phyloP scores from a whole-genome alignment of 495 filamentous ascomycete genomes.

The Daldinia grandis region DNA sequence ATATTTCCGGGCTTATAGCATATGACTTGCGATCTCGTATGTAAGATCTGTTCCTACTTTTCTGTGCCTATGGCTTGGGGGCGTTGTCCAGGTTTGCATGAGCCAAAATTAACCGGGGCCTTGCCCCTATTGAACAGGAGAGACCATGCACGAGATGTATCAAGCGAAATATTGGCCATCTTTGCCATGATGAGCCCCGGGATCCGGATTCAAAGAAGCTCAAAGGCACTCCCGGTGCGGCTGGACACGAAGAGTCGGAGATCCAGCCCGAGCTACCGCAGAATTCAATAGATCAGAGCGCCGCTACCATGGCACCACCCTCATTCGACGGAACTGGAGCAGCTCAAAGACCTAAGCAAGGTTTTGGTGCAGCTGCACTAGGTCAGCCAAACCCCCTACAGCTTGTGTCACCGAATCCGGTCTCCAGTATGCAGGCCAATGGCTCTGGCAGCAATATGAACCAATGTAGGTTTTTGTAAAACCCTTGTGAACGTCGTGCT shows the following conservation, averaged over 20 bases:
- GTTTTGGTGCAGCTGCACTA: slow-evolving; percentile 53
- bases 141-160: slow-evolving; percentile 97
- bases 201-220: slow-evolving; percentile 71
- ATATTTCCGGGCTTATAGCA: slow-evolving; percentile 69
- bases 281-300: slow-evolving; percentile 52
- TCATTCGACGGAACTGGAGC: slow-evolving; percentile 52
- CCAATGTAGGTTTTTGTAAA: slow-evolving; percentile 73
- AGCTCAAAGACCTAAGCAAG: slow-evolving; percentile 52
- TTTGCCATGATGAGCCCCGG: slow-evolving; percentile 97
- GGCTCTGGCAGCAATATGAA: slow-evolving; percentile 67
- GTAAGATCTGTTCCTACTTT: slow-evolving; percentile 60
- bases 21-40: slow-evolving; percentile 99
- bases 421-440: slow-evolving; percentile 62
- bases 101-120: slow-evolving; percentile 47
- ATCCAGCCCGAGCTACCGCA: slow-evolving; percentile 52
- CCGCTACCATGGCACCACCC: slow-evolving; percentile 53
- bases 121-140: slow-evolving; percentile 68
- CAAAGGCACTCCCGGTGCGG: slow-evolving; percentile 71
- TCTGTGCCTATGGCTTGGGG: slow-evolving; percentile 54
- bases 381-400: slow-evolving; percentile 58
- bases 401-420: slow-evolving; percentile 64
- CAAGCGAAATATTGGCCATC: slow-evolving; percentile 97
- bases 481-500: slow-evolving; percentile 41
- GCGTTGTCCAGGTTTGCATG: slow-evolving; percentile 38
- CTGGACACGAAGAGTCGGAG: slow-evolving; percentile 49